Evolutionary conservation across 2,329 filamentous ascomycete species (phyloP).

Genomic region (Amauroascus niger): DNA sequence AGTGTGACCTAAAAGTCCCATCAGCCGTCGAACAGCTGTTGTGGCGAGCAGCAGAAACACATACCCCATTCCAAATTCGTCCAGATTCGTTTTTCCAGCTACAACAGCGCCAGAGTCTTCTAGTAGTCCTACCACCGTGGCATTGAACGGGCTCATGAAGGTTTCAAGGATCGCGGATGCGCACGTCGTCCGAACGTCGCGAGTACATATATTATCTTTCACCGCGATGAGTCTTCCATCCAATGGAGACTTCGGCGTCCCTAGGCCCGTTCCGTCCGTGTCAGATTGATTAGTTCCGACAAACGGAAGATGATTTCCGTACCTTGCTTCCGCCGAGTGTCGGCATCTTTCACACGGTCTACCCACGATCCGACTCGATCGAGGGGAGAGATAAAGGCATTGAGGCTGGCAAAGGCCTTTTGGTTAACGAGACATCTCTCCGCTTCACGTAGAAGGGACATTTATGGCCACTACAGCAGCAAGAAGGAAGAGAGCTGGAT

Average conservation of each 20-base stretch:
- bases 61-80: slow-evolving; percentile 86
- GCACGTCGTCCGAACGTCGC: slow-evolving; percentile 64
- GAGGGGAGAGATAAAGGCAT: slow-evolving; percentile 36
- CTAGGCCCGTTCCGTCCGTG: slow-evolving; percentile 18
- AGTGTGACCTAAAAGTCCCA: slow-evolving; percentile 51
- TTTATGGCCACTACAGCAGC: slow-evolving; percentile 23
- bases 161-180: slow-evolving; percentile 63
- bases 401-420: slow-evolving; percentile 28
- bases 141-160: slow-evolving; percentile 68
- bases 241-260: slow-evolving; percentile 28
- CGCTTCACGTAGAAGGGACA: slow-evolving; percentile 38
- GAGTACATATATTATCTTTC: slow-evolving; percentile 69
- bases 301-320: slow-evolving; percentile 6
- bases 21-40: background rate
- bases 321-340: slow-evolving; percentile 30
- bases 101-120: slow-evolving; percentile 53
- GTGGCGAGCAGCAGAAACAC: background rate
- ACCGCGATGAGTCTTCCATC: slow-evolving; percentile 49
- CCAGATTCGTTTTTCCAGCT: slow-evolving; percentile 79
- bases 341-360: slow-evolving; percentile 31
- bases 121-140: slow-evolving; percentile 66
- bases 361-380: slow-evolving; percentile 28
- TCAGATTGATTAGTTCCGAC: background rate
- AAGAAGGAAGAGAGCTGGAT: background rate
- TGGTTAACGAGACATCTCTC: slow-evolving; percentile 37